Evolutionary conservation across 2,329 filamentous ascomycete species (phyloP).

Genomic region (Phialophora expanda): DNA sequence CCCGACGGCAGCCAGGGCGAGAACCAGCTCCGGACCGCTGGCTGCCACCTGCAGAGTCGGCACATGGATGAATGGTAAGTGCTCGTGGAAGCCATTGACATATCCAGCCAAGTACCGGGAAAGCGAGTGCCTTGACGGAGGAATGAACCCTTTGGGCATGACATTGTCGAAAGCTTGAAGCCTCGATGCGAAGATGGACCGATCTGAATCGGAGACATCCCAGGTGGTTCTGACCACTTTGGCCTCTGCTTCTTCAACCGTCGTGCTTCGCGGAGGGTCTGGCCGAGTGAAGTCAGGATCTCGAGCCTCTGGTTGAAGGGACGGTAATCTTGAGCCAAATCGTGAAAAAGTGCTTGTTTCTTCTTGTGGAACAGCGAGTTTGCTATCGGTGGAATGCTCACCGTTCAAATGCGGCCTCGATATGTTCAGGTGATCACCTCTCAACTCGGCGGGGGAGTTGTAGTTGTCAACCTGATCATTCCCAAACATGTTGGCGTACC

Average conservation of each 20-base stretch:
- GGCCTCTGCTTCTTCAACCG: constrained; percentile 45
- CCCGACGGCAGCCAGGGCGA: constrained; percentile 58
- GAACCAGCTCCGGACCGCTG: constrained; percentile 55
- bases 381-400: constrained; percentile 49
- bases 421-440: constrained; percentile 44
- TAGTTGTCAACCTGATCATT: constrained; percentile 45
- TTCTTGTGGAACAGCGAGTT: constrained; percentile 47
- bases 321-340: constrained; percentile 55
- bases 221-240: constrained; percentile 50
- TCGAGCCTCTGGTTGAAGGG: constrained; percentile 53
- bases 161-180: constrained; percentile 54
- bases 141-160: constrained; percentile 54
- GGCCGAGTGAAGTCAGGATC: constrained; percentile 46
- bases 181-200: constrained; percentile 52
- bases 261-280: constrained; percentile 47
- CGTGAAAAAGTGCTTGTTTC: constrained; percentile 52
- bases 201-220: constrained; percentile 55
- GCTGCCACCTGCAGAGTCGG: constrained; percentile 54
- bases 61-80: constrained; percentile 59
- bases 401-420: constrained; percentile 47
- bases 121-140: constrained; percentile 56
- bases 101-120: constrained; percentile 59
- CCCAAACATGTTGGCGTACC: constrained; percentile 54
- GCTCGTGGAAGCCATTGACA: constrained; percentile 58
- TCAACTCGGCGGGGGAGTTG: constrained; percentile 46